Evolutionary conservation across 768 basidiomycete species (phyloP).

Genomic region (Cyclocybe aegerita): DNA sequence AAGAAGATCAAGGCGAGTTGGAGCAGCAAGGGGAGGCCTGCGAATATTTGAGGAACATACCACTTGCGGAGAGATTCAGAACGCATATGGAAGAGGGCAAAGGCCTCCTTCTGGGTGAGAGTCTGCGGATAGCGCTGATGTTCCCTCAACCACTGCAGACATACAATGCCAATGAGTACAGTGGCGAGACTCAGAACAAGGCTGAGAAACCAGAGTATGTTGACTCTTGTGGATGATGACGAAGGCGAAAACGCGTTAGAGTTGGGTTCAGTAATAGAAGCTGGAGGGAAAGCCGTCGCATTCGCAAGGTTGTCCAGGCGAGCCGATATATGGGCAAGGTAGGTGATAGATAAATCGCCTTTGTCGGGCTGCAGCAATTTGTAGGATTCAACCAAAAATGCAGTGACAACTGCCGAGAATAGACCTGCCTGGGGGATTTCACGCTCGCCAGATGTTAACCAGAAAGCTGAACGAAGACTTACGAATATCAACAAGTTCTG

Average conservation of each 20-base stretch:
- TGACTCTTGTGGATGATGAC: not conserved
- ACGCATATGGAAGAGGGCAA: constrained; percentile 20
- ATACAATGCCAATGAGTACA: constrained; percentile 2
- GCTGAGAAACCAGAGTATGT: not conserved
- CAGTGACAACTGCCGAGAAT: constrained; percentile 15
- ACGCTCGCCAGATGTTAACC: not conserved
- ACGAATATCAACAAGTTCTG: constrained; percentile 19
- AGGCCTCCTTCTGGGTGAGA: not conserved
- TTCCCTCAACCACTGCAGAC: constrained; percentile 9
- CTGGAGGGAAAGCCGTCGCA: not conserved
- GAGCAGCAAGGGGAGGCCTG: constrained; percentile 20
- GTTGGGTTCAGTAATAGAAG: not conserved
- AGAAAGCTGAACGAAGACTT: not conserved
- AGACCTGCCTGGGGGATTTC: constrained; percentile 12
- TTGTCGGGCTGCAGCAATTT: constrained; percentile 12
- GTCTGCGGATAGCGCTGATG: not conserved
- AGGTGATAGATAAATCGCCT: not conserved
- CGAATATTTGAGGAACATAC: constrained; percentile 20
- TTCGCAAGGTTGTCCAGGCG: no score
- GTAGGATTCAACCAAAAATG: constrained; percentile 12
- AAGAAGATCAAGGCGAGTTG: constrained; percentile 26
- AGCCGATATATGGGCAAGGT: constrained; percentile 8
- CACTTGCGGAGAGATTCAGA: constrained; percentile 20
- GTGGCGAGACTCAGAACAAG: not conserved
- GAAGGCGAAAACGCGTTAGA: not conserved